Conservation (phyloP, 1,284 basidiomycete species). For the Tetrapyrgos nigripes region DNA sequence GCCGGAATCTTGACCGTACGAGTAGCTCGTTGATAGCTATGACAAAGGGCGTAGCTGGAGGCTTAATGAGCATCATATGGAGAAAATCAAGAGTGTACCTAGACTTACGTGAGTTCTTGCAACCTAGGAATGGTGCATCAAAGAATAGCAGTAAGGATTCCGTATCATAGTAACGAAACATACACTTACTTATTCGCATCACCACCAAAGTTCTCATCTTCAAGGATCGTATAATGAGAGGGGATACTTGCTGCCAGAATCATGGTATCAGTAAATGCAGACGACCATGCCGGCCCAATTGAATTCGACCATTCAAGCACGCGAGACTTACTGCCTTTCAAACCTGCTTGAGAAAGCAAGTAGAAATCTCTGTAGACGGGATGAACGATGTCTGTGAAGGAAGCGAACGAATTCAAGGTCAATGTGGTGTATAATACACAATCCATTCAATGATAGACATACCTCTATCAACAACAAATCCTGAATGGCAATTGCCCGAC, state of each 20-base stretch:
- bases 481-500: conserved; percentile 38
- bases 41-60: conserved; percentile 38
- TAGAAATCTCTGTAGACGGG: conserved; percentile 41
- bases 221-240: conserved; percentile 39
- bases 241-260: conserved; percentile 37
- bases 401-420: neutral
- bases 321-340: conserved; percentile 43
- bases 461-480: conserved; percentile 39
- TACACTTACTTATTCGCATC: conserved; percentile 24
- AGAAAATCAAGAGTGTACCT: neutral
- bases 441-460: no score
- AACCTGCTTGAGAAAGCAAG: conserved; percentile 41
- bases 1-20: conserved; percentile 44
- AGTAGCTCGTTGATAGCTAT: conserved; percentile 41
- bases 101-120: conserved; percentile 28
- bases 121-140: conserved; percentile 20
- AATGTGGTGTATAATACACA: no score
- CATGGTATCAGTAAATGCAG: neutral
- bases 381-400: conserved; percentile 33
- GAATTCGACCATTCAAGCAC: no score
- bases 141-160: neutral
- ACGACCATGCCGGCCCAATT: no score
- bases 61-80: neutral
- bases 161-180: neutral
- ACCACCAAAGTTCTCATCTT: conserved; percentile 13